Evolutionary conservation across 495 filamentous ascomycete genomes (phyloP).

Genomic region (Annulohypoxylon bovei): DNA sequence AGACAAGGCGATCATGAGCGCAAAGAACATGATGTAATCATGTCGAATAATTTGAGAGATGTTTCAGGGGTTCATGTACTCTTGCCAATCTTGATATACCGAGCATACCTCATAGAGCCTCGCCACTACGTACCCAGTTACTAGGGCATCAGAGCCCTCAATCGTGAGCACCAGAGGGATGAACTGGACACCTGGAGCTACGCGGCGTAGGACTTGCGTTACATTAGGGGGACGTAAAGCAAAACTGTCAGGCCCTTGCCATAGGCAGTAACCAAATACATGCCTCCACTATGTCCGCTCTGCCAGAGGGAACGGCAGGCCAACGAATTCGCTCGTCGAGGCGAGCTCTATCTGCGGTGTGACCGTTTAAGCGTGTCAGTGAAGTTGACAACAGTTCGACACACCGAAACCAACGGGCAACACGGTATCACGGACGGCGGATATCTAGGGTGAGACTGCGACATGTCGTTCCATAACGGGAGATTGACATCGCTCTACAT

Average conservation of each 20-base stretch:
- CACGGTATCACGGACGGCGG: conserved; percentile 29
- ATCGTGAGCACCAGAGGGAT: conserved; percentile 15
- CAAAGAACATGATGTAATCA: conserved; percentile 13
- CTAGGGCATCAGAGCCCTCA: conserved; percentile 1
- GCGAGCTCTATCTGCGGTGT: conserved; percentile 40
- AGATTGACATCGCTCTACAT: conserved; percentile 37
- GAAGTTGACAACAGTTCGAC: conserved; percentile 33
- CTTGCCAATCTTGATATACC: conserved; percentile 8
- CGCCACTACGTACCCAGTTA: neutral
- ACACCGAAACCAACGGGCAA: conserved; percentile 37
- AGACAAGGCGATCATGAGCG: conserved; percentile 2
- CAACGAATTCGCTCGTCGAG: conserved; percentile 39
- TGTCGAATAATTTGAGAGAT: conserved; percentile 10
- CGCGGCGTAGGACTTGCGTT: conserved; percentile 21
- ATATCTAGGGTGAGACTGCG: conserved; percentile 35
- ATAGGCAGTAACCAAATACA: conserved; percentile 15
- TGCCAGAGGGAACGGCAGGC: conserved; percentile 1
- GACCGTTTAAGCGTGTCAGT: conserved; percentile 30
- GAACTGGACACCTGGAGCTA: conserved; percentile 1
- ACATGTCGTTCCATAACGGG: conserved; percentile 40
- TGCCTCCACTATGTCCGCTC: neutral
- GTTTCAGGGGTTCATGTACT: conserved; percentile 31
- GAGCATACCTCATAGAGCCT: neutral
- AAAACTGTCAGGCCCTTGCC: conserved; percentile 17
- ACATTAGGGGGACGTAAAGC: conserved; percentile 26